Conservation (phyloP, 768 basidiomycete genomes). For the Pleurotus citrinopileatus region DNA sequence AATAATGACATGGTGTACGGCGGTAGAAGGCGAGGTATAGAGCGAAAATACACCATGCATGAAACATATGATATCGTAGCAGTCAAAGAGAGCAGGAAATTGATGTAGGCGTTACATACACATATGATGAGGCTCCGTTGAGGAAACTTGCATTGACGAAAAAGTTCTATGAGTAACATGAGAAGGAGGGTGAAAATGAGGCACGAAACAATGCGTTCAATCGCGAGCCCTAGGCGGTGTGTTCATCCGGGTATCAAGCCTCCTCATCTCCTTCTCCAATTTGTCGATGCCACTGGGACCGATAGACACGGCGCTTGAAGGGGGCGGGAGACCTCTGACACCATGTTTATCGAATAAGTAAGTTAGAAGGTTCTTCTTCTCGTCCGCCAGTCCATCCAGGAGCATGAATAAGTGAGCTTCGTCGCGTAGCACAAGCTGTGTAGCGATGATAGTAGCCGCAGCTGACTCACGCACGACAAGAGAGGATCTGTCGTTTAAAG, state of each 20-base stretch:
- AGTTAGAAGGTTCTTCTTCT: constrained; percentile 87
- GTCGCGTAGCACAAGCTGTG: constrained; percentile 78
- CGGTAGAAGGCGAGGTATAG: not conserved
- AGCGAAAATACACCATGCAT: not conserved
- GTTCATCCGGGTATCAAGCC: constrained; percentile 76
- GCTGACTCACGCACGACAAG: constrained; percentile 84
- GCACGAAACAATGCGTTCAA: not conserved
- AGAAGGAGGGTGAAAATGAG: not conserved
- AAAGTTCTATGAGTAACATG: not conserved
- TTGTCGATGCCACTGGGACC: constrained; percentile 58
- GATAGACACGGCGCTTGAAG: constrained; percentile 38
- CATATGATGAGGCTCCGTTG: too few species aligned
- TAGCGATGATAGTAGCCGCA: constrained; percentile 78
- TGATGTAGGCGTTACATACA: too few species aligned
- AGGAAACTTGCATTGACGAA: not conserved
- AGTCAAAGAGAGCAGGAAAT: too few species aligned
- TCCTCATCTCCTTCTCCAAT: constrained; percentile 76
- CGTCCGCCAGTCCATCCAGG: constrained; percentile 79
- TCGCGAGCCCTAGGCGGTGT: constrained; percentile 50
- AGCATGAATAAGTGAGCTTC: constrained; percentile 81
- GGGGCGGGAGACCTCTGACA: constrained; percentile 60
- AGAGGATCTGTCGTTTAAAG: constrained; percentile 67
- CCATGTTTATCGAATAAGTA: constrained; percentile 90
- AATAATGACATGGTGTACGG: not conserved
- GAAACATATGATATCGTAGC: not conserved